These are phyloP conservation scores for Colletotrichum tabaci DNA, from an alignment of 2,329 filamentous ascomycete species.

Conservation along the genomic window DNA sequence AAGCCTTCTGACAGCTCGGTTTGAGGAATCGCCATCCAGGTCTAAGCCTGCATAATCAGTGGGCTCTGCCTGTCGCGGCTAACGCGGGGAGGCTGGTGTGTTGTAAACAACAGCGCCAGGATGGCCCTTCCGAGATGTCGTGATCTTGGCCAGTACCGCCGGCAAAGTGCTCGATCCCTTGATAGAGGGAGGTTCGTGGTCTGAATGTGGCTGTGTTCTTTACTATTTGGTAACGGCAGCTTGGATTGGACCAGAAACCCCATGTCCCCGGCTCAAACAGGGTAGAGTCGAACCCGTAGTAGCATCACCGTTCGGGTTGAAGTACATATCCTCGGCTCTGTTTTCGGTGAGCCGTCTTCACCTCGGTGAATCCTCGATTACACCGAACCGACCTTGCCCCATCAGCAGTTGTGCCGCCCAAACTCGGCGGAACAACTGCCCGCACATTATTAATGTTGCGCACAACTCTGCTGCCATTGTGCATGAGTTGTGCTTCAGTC, in stretches of 20 bases:
- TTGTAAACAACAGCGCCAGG: not conserved
- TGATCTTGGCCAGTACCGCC: not conserved
- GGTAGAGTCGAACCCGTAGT: constrained; percentile 8
- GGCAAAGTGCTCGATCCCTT: not conserved
- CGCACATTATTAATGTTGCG: constrained; percentile 3
- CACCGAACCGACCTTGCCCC: constrained; percentile 10
- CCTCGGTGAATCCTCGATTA: not conserved
- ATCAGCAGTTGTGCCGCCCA: not conserved
- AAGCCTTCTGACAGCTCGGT: constrained; percentile 17
- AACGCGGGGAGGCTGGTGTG: constrained; percentile 11
- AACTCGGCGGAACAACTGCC: not conserved
- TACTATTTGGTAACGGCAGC: not conserved
- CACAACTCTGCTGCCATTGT: constrained; percentile 20
- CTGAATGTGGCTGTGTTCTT: not conserved
- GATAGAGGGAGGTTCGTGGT: not conserved
- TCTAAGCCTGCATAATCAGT: constrained; percentile 24
- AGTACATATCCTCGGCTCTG: not conserved
- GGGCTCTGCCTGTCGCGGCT: constrained; percentile 16
- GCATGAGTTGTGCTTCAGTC: not conserved
- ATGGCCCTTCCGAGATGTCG: constrained; percentile 8
- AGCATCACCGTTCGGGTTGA: not conserved
- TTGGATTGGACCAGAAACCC: too few relatives aligned
- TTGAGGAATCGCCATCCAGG: constrained; percentile 16
- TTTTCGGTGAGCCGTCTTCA: constrained; percentile 21
- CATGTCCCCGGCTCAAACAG: not conserved